phyloP scores from a whole-genome alignment of 192 early-diverging fungal species.

The Backusella westeae region DNA sequence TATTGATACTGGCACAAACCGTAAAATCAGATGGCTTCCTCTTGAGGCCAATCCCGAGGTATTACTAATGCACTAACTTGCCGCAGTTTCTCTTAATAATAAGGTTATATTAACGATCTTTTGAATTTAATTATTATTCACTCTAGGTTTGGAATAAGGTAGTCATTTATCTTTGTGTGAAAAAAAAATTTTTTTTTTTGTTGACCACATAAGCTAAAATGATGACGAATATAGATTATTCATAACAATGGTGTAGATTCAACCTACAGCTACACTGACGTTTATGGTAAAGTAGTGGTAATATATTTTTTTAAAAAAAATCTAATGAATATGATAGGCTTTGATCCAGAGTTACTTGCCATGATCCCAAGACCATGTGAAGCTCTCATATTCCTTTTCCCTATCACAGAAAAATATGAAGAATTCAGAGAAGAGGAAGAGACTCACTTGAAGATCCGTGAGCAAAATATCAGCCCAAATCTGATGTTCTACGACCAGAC shows the following conservation, averaged over 20 bases:
- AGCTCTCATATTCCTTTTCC: conserved; percentile 86
- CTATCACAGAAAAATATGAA: conserved; percentile 62
- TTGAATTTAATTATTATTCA: neutral
- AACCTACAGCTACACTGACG: conserved; percentile 70
- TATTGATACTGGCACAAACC: conserved; percentile 12
- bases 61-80: conserved; percentile 9
- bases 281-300: conserved; percentile 56
- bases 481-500: conserved; percentile 84
- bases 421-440: conserved; percentile 48
- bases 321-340: conserved; percentile 39
- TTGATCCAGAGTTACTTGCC: conserved; percentile 77
- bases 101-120: neutral
- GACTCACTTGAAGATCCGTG: conserved; percentile 40
- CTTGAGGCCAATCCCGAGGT: conserved; percentile 89
- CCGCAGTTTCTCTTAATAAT: neutral
- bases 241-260: conserved; percentile 64
- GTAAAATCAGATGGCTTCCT: conserved; percentile 68
- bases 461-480: conserved; percentile 51
- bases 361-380: conserved; percentile 79
- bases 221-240: conserved; percentile 47
- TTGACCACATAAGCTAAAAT: neutral
- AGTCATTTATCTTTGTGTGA: neutral
- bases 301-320: too few relatives aligned
- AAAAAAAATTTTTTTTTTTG: neutral
- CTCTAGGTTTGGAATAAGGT: conserved; percentile 64